Evolutionary conservation across 1,284 basidiomycete species (phyloP).

Genomic region (Puccinia polysora): DNA sequence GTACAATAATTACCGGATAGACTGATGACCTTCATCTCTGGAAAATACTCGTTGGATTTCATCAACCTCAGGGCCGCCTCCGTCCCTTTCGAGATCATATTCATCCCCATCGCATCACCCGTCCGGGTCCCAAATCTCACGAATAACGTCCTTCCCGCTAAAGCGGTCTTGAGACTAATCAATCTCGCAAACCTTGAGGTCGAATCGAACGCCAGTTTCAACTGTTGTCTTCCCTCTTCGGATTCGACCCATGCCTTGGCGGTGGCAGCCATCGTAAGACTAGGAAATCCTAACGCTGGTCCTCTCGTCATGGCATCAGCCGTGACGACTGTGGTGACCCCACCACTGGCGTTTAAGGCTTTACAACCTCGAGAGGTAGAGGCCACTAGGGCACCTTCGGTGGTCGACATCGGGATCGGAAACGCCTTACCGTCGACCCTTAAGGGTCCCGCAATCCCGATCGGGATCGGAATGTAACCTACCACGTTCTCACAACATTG

Average conservation of each 20-base stretch:
- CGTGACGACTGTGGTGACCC: constrained; percentile 87
- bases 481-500: constrained; percentile 99
- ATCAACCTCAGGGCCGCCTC: constrained; percentile 86
- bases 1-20: constrained; percentile 98
- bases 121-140: constrained; percentile 93
- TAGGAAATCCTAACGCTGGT: constrained; percentile 93
- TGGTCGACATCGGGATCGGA: constrained; percentile 98
- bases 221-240: constrained; percentile 68
- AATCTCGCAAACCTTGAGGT: constrained; percentile 86
- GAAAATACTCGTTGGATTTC: constrained; percentile 66
- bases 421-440: constrained; percentile 78
- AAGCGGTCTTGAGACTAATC: constrained; percentile 72
- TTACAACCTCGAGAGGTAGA: constrained; percentile 97
- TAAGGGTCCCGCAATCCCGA: constrained; percentile 94
- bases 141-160: constrained; percentile 87
- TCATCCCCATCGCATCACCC: constrained; percentile 99
- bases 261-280: constrained; percentile 69
- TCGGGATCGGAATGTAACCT: constrained; percentile 91
- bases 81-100: constrained; percentile 85
- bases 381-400: constrained; percentile 95
- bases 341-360: constrained; percentile 91
- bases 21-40: constrained; percentile 87
- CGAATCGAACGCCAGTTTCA: constrained; percentile 85
- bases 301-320: constrained; percentile 97
- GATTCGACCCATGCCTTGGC: constrained; percentile 87